Evolutionary conservation across 2,329 filamentous ascomycete species (phyloP).

Genomic region (Beauveria scarabaeidicola): DNA sequence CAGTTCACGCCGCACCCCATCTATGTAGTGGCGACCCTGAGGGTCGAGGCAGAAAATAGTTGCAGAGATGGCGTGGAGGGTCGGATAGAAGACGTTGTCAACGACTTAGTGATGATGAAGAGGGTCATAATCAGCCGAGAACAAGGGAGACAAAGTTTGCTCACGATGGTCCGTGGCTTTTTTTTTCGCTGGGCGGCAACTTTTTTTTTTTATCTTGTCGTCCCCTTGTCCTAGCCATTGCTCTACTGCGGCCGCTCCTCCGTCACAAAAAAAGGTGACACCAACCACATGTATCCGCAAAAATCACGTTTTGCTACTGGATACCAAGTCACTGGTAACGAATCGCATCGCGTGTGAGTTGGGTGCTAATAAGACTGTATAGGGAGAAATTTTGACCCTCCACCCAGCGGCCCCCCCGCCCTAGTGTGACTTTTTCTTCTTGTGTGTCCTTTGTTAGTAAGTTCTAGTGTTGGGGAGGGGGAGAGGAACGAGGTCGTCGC

Average conservation of each 20-base stretch:
- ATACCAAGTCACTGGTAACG: neutral
- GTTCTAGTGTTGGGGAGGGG: neutral
- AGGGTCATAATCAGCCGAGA: neutral
- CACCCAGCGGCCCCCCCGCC: neutral
- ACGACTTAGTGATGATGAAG: neutral
- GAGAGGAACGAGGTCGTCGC: too few species aligned
- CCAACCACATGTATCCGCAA: neutral
- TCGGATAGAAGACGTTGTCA: neutral
- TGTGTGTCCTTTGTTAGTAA: neutral
- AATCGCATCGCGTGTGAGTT: neutral
- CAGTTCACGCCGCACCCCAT: neutral
- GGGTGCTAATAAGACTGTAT: slow-evolving; percentile 8
- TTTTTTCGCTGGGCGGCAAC: neutral
- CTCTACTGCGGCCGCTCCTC: neutral
- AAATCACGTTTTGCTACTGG: neutral
- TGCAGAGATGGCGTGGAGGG: neutral
- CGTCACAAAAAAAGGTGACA: neutral
- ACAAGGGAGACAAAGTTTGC: neutral
- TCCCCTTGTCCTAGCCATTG: neutral
- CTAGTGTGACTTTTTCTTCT: neutral
- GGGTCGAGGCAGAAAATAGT: neutral
- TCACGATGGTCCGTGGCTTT: neutral
- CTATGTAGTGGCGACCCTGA: neutral
- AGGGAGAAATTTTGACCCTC: neutral
- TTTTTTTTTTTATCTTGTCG: neutral